These are phyloP conservation scores for Suillus discolor DNA, from an alignment of 768 basidiomycete species.

Conservation along the genomic window DNA sequence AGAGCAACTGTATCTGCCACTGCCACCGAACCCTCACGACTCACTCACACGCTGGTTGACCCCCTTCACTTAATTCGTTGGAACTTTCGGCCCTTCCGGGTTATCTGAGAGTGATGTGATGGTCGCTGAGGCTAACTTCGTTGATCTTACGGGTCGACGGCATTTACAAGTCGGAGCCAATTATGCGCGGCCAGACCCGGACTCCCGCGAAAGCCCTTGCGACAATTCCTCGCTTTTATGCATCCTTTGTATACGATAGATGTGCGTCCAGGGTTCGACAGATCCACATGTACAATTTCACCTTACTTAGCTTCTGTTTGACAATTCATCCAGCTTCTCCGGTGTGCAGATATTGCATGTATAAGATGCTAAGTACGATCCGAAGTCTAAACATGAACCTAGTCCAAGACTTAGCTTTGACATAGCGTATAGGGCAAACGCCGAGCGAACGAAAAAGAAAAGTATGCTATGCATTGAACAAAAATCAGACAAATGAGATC, in stretches of 20 bases:
- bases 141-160: slow-evolving; percentile 50
- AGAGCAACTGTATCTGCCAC: slow-evolving; percentile 42
- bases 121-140: slow-evolving; percentile 61
- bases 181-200: slow-evolving; percentile 46
- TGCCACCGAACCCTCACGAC: slow-evolving; percentile 32
- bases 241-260: background rate
- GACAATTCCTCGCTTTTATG: background rate
- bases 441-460: slow-evolving; percentile 3
- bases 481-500: slow-evolving; percentile 18
- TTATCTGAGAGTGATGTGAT: slow-evolving; percentile 40
- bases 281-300: background rate
- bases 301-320: background rate
- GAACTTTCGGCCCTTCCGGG: slow-evolving; percentile 44
- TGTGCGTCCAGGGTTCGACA: background rate
- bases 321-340: background rate
- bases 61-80: slow-evolving; percentile 53
- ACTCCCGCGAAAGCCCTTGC: slow-evolving; percentile 18
- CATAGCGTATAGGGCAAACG: slow-evolving; percentile 8
- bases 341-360: background rate
- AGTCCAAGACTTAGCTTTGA: slow-evolving; percentile 8
- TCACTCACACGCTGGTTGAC: slow-evolving; percentile 72
- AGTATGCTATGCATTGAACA: slow-evolving; percentile 19
- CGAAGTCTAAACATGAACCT: slow-evolving; percentile 11
- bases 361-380: background rate
- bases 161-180: slow-evolving; percentile 42